These are phyloP conservation scores for Colletotrichum camelliae DNA, from an alignment of 2,329 filamentous ascomycete genomes.

Conservation along the genomic window DNA sequence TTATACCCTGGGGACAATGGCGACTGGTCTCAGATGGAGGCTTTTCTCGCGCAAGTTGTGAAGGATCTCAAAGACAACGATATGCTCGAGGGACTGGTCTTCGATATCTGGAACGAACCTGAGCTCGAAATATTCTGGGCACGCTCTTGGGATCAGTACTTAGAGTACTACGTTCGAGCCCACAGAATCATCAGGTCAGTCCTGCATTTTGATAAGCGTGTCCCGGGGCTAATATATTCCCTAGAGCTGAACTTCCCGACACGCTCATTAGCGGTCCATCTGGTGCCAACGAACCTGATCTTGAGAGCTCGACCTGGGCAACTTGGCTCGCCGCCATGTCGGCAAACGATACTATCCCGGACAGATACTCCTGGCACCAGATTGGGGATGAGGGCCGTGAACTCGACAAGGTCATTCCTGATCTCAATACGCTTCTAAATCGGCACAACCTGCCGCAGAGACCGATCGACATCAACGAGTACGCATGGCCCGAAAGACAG, in stretches of 20 bases:
- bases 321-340: not conserved
- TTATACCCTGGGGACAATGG: not conserved
- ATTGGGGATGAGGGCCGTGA: not conserved
- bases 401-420: not conserved
- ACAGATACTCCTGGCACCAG: not conserved
- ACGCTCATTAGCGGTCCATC: not conserved
- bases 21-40: not conserved
- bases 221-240: rapidly evolving
- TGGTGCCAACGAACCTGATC: not conserved
- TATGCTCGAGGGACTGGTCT: not conserved
- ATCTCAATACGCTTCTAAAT: not conserved
- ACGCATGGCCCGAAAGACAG: not conserved
- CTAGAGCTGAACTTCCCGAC: not conserved
- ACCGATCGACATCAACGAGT: not conserved
- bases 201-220: rapidly evolving
- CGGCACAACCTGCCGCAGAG: not conserved
- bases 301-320: not conserved
- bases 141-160: not conserved
- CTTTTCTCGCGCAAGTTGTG: not conserved
- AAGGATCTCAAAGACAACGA: not conserved
- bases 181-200: not conserved
- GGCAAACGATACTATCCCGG: not conserved
- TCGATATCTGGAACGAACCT: not conserved
- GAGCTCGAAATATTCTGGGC: not conserved
- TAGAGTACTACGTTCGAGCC: not conserved